A percentile compares a stretch with the other conserved stretches of the same genome.
phyloP scores from a whole-genome alignment of 2,329 filamentous ascomycete species.

The Neonectria ditissima region DNA sequence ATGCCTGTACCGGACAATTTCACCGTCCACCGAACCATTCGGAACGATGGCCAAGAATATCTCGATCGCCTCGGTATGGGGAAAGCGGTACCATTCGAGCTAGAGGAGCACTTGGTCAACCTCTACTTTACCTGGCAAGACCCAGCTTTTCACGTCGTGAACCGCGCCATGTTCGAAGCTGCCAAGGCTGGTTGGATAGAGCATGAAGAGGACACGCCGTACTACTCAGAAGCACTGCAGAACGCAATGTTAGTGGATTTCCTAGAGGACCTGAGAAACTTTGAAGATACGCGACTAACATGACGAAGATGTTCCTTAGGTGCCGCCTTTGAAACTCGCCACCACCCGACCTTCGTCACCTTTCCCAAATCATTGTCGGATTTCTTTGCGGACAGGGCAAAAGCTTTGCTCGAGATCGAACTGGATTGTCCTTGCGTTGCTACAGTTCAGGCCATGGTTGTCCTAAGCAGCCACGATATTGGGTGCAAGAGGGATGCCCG shows the following conservation, averaged over 20 bases:
- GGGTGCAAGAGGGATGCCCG: constrained; percentile 43
- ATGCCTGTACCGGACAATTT: constrained; percentile 41
- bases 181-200: constrained; percentile 31
- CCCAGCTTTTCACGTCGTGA: constrained; percentile 41
- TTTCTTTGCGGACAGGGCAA: constrained; percentile 45
- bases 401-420: constrained; percentile 43
- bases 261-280: not conserved
- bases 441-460: constrained; percentile 43
- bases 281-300: constrained; percentile 4
- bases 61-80: constrained; percentile 40
- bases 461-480: constrained; percentile 43
- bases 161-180: constrained; percentile 37
- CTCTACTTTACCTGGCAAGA: constrained; percentile 42
- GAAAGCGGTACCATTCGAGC: constrained; percentile 28
- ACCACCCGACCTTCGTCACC: constrained; percentile 53
- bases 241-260: constrained; percentile 43
- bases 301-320: constrained; percentile 53
- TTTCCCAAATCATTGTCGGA: constrained; percentile 50
- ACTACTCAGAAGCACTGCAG: constrained; percentile 44
- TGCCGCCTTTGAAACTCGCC: constrained; percentile 56
- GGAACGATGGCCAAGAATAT: constrained; percentile 42
- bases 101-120: constrained; percentile 34
- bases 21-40: constrained; percentile 42
- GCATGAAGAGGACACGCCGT: constrained; percentile 40
- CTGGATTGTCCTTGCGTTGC: constrained; percentile 43